These are phyloP conservation scores for Verticillium zaregamsianum DNA, from an alignment of 2,329 filamentous ascomycete species.

Conservation along the genomic window DNA sequence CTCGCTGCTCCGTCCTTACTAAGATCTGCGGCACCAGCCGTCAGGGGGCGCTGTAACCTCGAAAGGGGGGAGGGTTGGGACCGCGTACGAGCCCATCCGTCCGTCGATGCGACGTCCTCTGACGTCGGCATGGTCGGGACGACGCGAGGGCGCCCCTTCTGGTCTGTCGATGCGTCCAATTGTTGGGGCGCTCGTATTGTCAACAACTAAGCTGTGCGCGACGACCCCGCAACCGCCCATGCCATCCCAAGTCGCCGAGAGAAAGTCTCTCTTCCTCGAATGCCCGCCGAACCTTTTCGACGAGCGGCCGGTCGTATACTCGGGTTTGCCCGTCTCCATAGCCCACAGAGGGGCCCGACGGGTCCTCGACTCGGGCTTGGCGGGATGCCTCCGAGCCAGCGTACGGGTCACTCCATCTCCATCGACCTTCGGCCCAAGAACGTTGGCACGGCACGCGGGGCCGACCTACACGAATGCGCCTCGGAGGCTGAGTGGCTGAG, in stretches of 20 bases:
- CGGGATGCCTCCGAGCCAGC: background rate
- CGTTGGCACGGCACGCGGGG: background rate
- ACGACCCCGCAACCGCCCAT: background rate
- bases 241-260: background rate
- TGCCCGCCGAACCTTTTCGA: background rate
- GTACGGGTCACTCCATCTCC: background rate
- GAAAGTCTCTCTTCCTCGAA: background rate
- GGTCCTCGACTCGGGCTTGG: background rate
- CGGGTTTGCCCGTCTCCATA: background rate
- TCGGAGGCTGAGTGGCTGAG: background rate
- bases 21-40: background rate
- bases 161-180: background rate
- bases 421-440: background rate
- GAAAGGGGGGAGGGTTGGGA: background rate
- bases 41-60: background rate
- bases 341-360: background rate
- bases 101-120: background rate
- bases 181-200: background rate
- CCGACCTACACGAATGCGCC: background rate
- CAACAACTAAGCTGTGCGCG: background rate
- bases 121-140: background rate
- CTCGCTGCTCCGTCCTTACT: background rate
- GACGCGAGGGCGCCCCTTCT: background rate
- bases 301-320: background rate
- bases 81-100: background rate